A percentile compares a stretch with the other conserved stretches of the same genome.
phyloP scores from a whole-genome alignment of 768 basidiomycete species.

The Tricholoma sp. region DNA sequence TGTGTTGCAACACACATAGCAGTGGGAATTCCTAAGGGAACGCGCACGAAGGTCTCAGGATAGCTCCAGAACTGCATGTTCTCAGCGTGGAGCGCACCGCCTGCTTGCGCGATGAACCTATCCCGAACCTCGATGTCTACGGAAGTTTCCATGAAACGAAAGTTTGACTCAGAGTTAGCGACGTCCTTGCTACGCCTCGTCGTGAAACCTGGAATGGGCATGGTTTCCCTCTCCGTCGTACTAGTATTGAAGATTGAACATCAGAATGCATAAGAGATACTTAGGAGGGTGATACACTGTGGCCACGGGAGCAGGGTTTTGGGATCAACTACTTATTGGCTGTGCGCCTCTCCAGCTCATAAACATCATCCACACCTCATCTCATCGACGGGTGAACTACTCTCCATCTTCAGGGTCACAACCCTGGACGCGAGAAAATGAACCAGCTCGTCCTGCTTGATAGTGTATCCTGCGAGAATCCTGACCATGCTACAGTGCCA shows the following conservation, averaged over 20 bases:
- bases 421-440: constrained; percentile 1
- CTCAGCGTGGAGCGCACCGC: background rate
- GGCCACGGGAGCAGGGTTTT: constrained; percentile 1
- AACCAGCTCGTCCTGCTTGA: constrained; percentile 5
- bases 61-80: constrained; percentile 6
- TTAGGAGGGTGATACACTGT: background rate
- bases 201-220: constrained; percentile 5
- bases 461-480: constrained; percentile 7
- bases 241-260: constrained; percentile 2
- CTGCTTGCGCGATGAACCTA: background rate
- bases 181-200: constrained; percentile 4
- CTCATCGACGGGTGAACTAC: background rate
- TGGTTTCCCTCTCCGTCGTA: constrained; percentile 1
- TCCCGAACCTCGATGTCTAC: background rate
- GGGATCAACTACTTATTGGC: constrained; percentile 1
- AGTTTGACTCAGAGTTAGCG: background rate
- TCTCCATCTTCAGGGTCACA: constrained; percentile 5
- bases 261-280: background rate
- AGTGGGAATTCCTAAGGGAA: constrained; percentile 2
- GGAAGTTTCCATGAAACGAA: background rate
- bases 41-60: background rate
- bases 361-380: constrained; percentile 2
- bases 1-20: background rate
- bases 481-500: constrained; percentile 2
- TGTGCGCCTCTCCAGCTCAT: constrained; percentile 2